Base-by-base conservation (phyloP, 441 rosid genomes). In the Adansonia rubrostipa region DNA sequence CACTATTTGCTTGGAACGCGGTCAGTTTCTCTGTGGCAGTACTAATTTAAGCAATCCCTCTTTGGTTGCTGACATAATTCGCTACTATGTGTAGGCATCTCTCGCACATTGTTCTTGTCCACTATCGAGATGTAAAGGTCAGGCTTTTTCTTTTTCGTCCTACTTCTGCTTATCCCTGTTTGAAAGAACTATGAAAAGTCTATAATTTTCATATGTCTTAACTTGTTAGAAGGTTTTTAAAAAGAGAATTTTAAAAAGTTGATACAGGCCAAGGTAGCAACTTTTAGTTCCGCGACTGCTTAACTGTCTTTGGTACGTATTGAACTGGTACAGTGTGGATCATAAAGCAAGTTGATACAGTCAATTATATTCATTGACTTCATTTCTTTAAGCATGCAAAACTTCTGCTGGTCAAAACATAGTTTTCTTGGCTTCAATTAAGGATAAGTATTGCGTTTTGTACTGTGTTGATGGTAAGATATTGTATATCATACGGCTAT, bases 101-200 rank as follows among this genome's bases (percentile, higher is more conserved):
- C 77, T 86, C 92, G 4, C 89, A 90, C 84, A 93, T 95, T 61
- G 99, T 92, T 79, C 87, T 95, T 79, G 99, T 95, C 71, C 99
- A 95, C 82, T 95, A 93, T 80, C 88, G 86, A 17, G 98, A 92
- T 81, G 97, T 95, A 61, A 91, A 90, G 99, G 99, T 93, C 33
- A 65, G 80, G 60, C 45, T 70, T 70, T 24, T 24, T 50, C 74
- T 22, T 76, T 65, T n/a, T 60, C n/a, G 9, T 73, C 50, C 74
- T 53, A 28, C 28, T 48, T 80, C 28, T 51, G 9, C 42, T 36
- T 36, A 36, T 36, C 63, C 75, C 56, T 72, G 64, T 33, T 72
- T 54, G 48, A 36, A 71, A 54, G 33, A 71, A 54, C 9, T 36
- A 33, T 54, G 24, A 11, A 20, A 72, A 36, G 48, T 15, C 28